Percentiles rank a stretch among this genome's conserved stretches.
Evolutionary conservation across 768 basidiomycete genomes (phyloP).

Genomic region (Leucosporidium yakuticum): DNA sequence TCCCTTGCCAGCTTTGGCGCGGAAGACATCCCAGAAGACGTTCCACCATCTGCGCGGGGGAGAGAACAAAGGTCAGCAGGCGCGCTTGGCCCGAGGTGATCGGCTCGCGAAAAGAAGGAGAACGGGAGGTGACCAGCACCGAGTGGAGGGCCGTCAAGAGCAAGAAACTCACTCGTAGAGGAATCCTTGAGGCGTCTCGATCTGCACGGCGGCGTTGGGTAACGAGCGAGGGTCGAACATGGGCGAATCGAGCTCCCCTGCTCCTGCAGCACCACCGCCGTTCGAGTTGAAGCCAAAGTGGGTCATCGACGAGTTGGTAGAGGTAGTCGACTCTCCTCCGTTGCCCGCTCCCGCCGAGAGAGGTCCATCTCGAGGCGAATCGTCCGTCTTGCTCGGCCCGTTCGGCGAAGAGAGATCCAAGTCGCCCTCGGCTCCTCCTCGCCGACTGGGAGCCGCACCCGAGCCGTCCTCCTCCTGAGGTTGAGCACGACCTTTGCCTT

Average conservation of each 20-base stretch:
- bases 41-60: slow-evolving; percentile 23
- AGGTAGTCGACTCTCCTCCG: not conserved
- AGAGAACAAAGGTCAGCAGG: not conserved
- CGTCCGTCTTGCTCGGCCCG: not conserved
- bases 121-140: too few relatives aligned
- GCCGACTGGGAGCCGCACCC: too few relatives aligned
- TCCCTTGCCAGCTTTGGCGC: not conserved
- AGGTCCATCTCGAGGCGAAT: not conserved
- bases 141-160: too few relatives aligned
- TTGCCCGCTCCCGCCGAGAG: not conserved
- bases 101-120: too few relatives aligned
- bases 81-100: not conserved
- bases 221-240: not conserved
- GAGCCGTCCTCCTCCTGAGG: not conserved
- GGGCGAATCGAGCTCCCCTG: not conserved
- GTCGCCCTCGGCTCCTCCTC: too few relatives aligned
- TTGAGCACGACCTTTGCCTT: not conserved
- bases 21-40: slow-evolving; percentile 35
- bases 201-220: slow-evolving; percentile 27
- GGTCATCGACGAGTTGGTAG: slow-evolving; percentile 7
- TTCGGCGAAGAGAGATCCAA: not conserved
- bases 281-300: slow-evolving; percentile 9
- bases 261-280: not conserved
- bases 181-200: slow-evolving; percentile 25
- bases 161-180: slow-evolving; percentile 29